Evolutionary conservation across 2,329 filamentous ascomycete species (phyloP), one percentile per base, ranked within the genome.

Genomic region (Calonectria naviculata): DNA sequence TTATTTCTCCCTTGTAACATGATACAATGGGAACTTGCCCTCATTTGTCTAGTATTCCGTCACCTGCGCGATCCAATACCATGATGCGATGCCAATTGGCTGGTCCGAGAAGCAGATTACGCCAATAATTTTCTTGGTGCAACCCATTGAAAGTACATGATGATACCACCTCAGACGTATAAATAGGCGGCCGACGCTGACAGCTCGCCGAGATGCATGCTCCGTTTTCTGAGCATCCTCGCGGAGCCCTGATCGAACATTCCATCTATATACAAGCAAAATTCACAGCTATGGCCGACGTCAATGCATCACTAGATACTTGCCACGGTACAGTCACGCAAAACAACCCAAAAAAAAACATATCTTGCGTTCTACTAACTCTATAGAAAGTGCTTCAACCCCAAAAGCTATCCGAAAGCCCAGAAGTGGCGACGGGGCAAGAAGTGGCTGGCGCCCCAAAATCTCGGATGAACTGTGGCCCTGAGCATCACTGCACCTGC

Each of bases 401-500:
- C 38, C 46, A 17, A 28, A 58, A 58, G 13, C n/a, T 26, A 13
- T 9, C n/a, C 31, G 24, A 24, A 12, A 58, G 34, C 13, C 52
- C 36, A 21, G 44, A 26, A 13, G 46, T 17, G 47, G 29, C 21
- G n/a, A 36, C 31, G 47, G 34, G 28, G 42, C 38, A 38, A 12
- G 29, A 13, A 24, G 29, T 17, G 1, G 10, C 29, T 15, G 24
- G 41, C 19, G 41, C n/a, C 34, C 21, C 44, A 9, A 64, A 68
- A 7, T 42, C 42, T 28, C 49, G 69, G 19, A 5, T 42, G 17
- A 60, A 65, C 60, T 46, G 47, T 42, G 66, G 60, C 31, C 44
- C 52, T 29, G 61, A 52, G 1, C 61, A 65, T 41, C 61, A 66
- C n/a, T 66, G 67, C 54, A 66, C 67, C 29, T 66, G 67, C 31